Base-by-base conservation (phyloP, 352 stramenopile species). In the Pythium vanterpoolii region DNA sequence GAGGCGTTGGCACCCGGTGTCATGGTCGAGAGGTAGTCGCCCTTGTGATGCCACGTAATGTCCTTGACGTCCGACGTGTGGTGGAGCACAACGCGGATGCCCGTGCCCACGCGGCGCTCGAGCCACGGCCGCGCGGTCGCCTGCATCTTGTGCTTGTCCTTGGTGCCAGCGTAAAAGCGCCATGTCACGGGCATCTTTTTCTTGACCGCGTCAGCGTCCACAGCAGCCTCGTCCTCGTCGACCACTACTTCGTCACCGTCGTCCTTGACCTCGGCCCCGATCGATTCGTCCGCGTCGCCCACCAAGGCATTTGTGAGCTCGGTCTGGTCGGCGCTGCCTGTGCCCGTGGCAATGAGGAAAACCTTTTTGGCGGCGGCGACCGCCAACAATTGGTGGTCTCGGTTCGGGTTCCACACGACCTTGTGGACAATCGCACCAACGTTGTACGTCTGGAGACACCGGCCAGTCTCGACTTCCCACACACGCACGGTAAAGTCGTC, bases 11-110 rank as follows among this genome's bases (percentile, higher is more conserved):
- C 94, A 28, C 88, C 87, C 1, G 95, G 96, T 39, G 82, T 86
- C 36, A 99, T 87, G 1, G 94, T 98, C 28, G 96, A 89, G 50
- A 99, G 87, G 76, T 99, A 99, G 72, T 99, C 97, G 18, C 98
- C 98, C 84, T 99, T 99, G 64, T 89, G 71, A 71, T 99, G 98
- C 98, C 98, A 99, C 44, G 86, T 72, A 14, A 99, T 79, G 51
- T 94, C 90, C 56, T 94, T 91, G 40, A 99, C 89, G 47, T 98
- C 84, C 18, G 73, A 85, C 48, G 89, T 93, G 69, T 96, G 87
- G 66, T 95, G 85, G 50, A 95, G 68, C 64, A 93, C 87, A 30
- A 97, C 61, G 34, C 88, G 80, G 48, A 96, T 88, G 28, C 85
- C 78, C 39, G 83, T 87, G 33, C 86, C 86, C 19, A 89, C 77